Conservation (phyloP, 1,284 basidiomycete genomes). For the Mycosarcoma mackinlayi region DNA sequence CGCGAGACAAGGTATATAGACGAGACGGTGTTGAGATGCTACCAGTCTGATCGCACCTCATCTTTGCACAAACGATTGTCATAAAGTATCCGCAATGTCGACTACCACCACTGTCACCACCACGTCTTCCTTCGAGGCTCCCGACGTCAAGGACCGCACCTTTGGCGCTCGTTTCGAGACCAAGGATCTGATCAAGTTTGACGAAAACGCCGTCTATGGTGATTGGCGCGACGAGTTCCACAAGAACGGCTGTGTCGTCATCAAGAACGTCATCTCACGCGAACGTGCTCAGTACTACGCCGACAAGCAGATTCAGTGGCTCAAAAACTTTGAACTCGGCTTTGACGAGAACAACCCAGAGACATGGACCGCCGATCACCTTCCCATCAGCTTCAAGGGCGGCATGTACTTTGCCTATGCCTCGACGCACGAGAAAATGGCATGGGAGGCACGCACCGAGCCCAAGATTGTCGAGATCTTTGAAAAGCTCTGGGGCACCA, state of each 20-base stretch:
- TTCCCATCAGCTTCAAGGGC: conserved; percentile 65
- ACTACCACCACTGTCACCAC: conserved; percentile 7
- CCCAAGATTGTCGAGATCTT: conserved; percentile 67
- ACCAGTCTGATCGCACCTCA: no score
- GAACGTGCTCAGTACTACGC: conserved; percentile 66
- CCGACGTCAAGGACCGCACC: conserved; percentile 12
- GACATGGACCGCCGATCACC: conserved; percentile 67
- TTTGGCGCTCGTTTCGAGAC: conserved; percentile 20
- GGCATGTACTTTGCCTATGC: conserved; percentile 64
- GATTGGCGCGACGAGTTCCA: conserved; percentile 25
- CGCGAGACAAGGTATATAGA: no score
- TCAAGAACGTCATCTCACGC: conserved; percentile 63
- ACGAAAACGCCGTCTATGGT: conserved; percentile 18
- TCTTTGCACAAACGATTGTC: no score
- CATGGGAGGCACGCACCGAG: conserved; percentile 69
- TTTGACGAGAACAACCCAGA: conserved; percentile 68
- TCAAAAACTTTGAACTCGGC: conserved; percentile 67
- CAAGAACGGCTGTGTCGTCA: conserved; percentile 65
- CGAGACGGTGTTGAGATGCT: no score
- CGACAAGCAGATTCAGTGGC: conserved; percentile 66
- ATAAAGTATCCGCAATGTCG: no score
- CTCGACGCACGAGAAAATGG: conserved; percentile 68
- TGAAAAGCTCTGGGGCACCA: conserved; percentile 69
- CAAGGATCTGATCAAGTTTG: conserved; percentile 15
- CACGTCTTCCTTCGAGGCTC: conserved; percentile 8